These are phyloP conservation scores for Anethum foeniculum DNA, from an alignment of 140 eudicot species.

Conservation along the genomic window DNA sequence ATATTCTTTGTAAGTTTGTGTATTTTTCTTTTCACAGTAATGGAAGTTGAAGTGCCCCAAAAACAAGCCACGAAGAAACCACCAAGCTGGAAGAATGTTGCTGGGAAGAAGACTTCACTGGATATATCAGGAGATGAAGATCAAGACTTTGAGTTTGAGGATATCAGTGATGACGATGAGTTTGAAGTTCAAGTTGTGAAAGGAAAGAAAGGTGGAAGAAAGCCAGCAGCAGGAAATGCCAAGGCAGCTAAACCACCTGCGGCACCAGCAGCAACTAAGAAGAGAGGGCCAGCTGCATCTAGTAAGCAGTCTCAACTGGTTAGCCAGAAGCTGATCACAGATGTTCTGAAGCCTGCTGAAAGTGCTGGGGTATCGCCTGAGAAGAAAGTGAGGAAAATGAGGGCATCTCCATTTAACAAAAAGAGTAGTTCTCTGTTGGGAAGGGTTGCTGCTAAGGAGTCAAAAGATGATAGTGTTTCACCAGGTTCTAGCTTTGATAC, in stretches of 20 bases:
- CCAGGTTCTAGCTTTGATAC: constrained; percentile 22
- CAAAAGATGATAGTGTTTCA: constrained; percentile 3
- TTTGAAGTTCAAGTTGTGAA: constrained; percentile 23
- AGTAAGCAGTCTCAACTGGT: constrained; percentile 23
- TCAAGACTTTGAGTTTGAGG: constrained; percentile 26
- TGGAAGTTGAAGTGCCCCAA: constrained; percentile 32
- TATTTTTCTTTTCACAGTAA: constrained; percentile 12
- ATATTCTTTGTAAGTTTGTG: not conserved
- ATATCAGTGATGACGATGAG: constrained; percentile 39
- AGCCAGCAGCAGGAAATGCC: constrained; percentile 41
- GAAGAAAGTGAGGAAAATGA: constrained; percentile 83
- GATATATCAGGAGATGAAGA: constrained; percentile 1
- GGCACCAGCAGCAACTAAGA: constrained; percentile 53
- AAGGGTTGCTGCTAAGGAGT: constrained; percentile 6
- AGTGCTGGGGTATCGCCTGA: constrained; percentile 56
- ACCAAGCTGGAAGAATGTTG: constrained; percentile 43
- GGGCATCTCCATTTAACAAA: constrained; percentile 79
- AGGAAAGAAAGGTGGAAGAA: constrained; percentile 47
- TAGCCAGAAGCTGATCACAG: constrained; percentile 52
- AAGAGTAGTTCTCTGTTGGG: constrained; percentile 67
- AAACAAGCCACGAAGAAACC: constrained; percentile 33
- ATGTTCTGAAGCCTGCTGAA: constrained; percentile 45
- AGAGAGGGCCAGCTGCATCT: constrained; percentile 50
- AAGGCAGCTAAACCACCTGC: constrained; percentile 40
- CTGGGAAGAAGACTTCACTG: constrained; percentile 32